Base-by-base conservation (phyloP, 1,139 yeast genomes). In the Wickerhamiella pararugosa region DNA sequence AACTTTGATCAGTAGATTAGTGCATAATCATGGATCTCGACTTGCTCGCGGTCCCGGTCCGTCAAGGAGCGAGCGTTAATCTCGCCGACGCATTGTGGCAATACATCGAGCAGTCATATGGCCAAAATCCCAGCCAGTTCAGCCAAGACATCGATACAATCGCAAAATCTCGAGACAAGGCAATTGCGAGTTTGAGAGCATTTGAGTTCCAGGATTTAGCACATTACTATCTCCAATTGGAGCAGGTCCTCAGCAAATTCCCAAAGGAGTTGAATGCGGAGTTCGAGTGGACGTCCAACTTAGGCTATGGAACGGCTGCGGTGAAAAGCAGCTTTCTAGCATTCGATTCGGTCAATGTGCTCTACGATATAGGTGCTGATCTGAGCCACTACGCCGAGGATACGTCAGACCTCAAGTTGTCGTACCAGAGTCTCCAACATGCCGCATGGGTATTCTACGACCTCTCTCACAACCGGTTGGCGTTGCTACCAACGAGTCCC, bases 361-460 rank as follows among this genome's bases (percentile, higher is more conserved):
- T 78, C 6, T 84, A 71, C 61, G 87, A 84, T 57, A 58, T 82
- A 35, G 94, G 78, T 0, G 70, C 83, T 0, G 47, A 73, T 7
- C 75, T 74, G 55, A 73, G 87, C 87, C 78, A 33, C 0, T 51
- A 64, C 25, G 45, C 32, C 6, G 29, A 8, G n/a, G 42, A 29
- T 10, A 15, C 39, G 62, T 70, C 45, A 54, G 57, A 64, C 0
- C 55, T 79, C 43, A 80, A 77, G 53, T 64, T 63, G 42, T 69
- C 86, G 1, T 82, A 84, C 50, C 63, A 69, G 7, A 71, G 67
- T 51, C 80, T 76, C 53, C 94, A 59, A 46, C 44, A 61, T 36
- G 73, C 93, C 0, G 87, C 94, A 0, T 87, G 94, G 0, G 69
- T 75, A 47, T 76, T 80, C 51, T 63, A 67, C 34, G 56, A 53